A percentile compares a stretch with the other conserved stretches of the same genome.
phyloP scores from a whole-genome alignment of 1,139 yeast genomes.

The Candida sp. region DNA sequence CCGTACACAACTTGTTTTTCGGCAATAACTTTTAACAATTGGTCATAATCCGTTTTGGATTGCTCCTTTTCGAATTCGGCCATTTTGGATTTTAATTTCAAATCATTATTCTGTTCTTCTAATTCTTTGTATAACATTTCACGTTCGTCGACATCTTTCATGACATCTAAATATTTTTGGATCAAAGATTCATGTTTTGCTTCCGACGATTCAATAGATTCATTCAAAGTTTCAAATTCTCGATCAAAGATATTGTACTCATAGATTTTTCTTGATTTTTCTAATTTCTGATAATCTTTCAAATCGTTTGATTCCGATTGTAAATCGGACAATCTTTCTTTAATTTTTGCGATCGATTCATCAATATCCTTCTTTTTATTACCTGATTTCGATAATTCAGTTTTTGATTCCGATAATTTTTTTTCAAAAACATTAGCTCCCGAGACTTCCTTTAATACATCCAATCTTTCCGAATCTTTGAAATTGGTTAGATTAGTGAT shows the following conservation, averaged over 20 bases:
- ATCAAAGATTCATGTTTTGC: conserved; percentile 53
- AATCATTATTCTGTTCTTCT: conserved; percentile 42
- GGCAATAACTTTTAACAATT: conserved; percentile 36
- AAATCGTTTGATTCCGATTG: conserved; percentile 80
- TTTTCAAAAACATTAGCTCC: conserved; percentile 92
- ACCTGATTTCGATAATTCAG: conserved; percentile 74
- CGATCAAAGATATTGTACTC: conserved; percentile 80
- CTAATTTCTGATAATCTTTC: conserved; percentile 63
- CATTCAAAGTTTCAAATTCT: conserved; percentile 61
- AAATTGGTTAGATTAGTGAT: conserved; percentile 86
- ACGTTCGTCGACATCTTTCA: conserved; percentile 43
- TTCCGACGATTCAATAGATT: conserved; percentile 61
- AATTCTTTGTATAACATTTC: conserved; percentile 45
- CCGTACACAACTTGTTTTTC: conserved; percentile 39
- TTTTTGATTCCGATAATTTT: conserved; percentile 72
- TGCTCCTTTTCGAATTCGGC: conserved; percentile 50
- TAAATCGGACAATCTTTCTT: conserved; percentile 70
- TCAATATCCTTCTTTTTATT: conserved; percentile 71
- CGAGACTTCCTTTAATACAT: conserved; percentile 84
- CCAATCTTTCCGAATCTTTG: conserved; percentile 76
- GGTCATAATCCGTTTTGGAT: conserved; percentile 47
- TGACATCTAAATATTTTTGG: conserved; percentile 40
- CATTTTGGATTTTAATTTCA: conserved; percentile 36
- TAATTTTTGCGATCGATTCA: conserved; percentile 67
- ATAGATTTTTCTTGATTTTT: conserved; percentile 63